Conservation (phyloP, 129 eudicot species). For the Apium graveolens region DNA sequence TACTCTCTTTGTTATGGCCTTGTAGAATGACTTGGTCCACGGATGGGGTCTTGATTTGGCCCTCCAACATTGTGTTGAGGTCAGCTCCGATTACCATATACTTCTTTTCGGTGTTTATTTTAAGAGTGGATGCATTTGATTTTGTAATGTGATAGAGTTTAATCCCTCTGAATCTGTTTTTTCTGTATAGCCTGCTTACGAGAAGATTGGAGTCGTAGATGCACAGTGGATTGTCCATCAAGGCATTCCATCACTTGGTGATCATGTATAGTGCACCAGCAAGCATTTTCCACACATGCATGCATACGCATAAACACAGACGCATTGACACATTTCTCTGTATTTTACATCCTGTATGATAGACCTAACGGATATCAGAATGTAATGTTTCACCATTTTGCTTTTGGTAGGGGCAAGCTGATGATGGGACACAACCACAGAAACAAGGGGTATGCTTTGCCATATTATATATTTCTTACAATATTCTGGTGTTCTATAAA, state of each 20-base stretch:
- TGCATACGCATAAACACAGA: background rate
- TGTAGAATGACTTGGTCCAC: constrained; percentile 94
- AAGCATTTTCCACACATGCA: background rate
- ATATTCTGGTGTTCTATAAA: background rate
- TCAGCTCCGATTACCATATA: constrained; percentile 16
- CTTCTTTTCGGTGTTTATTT: background rate
- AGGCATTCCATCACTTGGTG: constrained; percentile 74
- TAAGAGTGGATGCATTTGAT: background rate
- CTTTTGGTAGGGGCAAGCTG: constrained; percentile 35
- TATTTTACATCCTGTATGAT: background rate
- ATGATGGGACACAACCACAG: constrained; percentile 52
- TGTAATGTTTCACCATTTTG: background rate
- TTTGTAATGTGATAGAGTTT: background rate
- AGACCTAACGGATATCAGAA: background rate
- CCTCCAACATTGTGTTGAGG: constrained; percentile 75
- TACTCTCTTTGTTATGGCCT: constrained; percentile 3
- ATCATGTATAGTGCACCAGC: constrained; percentile 45
- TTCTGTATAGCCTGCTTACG: constrained; percentile 57
- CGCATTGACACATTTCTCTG: background rate
- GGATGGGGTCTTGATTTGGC: constrained; percentile 99
- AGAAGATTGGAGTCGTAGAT: constrained; percentile 92
- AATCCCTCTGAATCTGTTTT: background rate
- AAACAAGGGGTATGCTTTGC: constrained; percentile 52
- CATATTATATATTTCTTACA: background rate
- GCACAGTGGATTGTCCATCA: constrained; percentile 95